Conservation (phyloP, 768 basidiomycete species). For the Mycena indigotica region DNA sequence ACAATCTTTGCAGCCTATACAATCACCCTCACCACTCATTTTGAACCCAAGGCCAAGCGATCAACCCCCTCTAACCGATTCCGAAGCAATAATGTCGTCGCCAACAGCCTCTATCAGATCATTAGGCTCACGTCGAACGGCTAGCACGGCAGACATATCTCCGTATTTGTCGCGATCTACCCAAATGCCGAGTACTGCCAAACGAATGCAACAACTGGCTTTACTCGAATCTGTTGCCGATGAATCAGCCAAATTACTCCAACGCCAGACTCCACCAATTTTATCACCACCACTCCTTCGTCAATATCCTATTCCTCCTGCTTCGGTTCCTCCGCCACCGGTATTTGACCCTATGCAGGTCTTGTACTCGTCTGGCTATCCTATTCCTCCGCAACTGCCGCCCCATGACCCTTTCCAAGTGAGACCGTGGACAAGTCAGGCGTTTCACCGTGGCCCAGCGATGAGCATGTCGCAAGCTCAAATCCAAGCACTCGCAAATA, state of each 20-base stretch:
- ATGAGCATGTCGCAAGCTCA: conserved; percentile 57
- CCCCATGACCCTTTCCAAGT: conserved; percentile 28
- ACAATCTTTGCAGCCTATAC: conserved; percentile 17
- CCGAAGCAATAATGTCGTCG: conserved; percentile 21
- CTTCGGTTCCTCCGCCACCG: conserved; percentile 21
- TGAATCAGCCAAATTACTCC: conserved; percentile 64
- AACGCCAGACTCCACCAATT: conserved; percentile 7
- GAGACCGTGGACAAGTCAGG: conserved; percentile 40
- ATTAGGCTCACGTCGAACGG: conserved; percentile 39
- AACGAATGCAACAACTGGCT: conserved; percentile 68
- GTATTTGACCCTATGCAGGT: conserved; percentile 22
- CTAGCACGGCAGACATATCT: conserved; percentile 66
- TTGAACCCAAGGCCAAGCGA: conserved; percentile 12
- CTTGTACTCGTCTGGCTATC: conserved; percentile 20
- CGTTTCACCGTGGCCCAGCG: conserved; percentile 23
- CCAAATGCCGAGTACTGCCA: conserved; percentile 59
- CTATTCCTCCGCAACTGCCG: background rate
- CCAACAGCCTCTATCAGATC: conserved; percentile 29
- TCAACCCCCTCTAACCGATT: conserved; percentile 12
- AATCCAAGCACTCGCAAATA: conserved; percentile 47
- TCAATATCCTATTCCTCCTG: conserved; percentile 20
- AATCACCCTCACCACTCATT: conserved; percentile 23
- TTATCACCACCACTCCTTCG: background rate
- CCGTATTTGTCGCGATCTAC: conserved; percentile 62
- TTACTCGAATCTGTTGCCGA: conserved; percentile 72